phyloP scores from a whole-genome alignment of 176 grass and related monocot genomes.

The Urochloa ruziziensis region DNA sequence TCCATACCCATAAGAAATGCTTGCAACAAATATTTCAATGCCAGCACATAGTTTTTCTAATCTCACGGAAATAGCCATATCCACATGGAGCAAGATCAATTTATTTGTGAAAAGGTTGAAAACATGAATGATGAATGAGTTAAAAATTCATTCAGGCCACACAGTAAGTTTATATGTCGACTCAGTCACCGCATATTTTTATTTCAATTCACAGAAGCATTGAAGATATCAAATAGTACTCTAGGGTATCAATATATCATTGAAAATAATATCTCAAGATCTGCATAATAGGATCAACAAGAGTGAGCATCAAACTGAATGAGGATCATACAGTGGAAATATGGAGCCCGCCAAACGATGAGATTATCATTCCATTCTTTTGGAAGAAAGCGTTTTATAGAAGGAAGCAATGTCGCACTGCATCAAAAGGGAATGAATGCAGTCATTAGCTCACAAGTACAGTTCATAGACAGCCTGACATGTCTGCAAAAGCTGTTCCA shows the following conservation, averaged over 20 bases:
- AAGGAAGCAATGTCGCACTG: constrained; percentile 88
- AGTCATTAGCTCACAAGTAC: background rate
- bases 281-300: background rate
- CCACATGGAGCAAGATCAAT: background rate
- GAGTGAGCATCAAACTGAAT: background rate
- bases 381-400: constrained; percentile 70
- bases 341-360: constrained; percentile 59
- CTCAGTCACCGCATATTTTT: background rate
- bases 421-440: background rate
- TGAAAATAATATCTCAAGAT: background rate
- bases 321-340: constrained; percentile 60
- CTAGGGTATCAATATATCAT: too few species aligned
- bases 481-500: background rate
- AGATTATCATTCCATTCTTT: constrained; percentile 66
- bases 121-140: background rate
- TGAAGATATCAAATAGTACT: background rate
- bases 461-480: background rate
- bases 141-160: background rate
- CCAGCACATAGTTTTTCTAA: background rate
- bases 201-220: background rate
- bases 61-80: background rate
- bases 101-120: background rate
- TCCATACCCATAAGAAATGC: background rate
- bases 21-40: background rate
- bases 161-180: background rate